These are phyloP conservation scores for Phlyctochytrium arcticum DNA, from an alignment of 192 early-diverging fungal species.

Conservation along the genomic window DNA sequence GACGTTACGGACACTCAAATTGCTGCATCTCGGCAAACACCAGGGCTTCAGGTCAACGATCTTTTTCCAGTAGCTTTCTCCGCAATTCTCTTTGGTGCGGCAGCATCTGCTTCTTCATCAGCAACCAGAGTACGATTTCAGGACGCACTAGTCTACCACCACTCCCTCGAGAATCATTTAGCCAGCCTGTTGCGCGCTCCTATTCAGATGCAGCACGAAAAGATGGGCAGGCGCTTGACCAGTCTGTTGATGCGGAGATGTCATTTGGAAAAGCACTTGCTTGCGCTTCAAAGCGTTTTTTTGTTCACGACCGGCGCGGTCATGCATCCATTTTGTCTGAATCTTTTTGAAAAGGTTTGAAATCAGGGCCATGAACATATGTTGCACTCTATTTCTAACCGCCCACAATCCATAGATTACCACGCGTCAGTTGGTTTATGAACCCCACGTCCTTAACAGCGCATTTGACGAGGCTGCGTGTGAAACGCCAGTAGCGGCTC, in stretches of 20 bases:
- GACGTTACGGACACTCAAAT: not conserved
- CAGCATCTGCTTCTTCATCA: not conserved
- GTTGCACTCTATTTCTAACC: not conserved
- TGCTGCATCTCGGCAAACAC: not conserved
- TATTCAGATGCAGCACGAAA: no score
- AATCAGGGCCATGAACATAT: no score
- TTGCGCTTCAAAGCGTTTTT: conserved; percentile 11
- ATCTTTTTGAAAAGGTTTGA: conserved; percentile 9
- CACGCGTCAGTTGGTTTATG: not conserved
- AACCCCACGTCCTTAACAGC: conserved; percentile 6
- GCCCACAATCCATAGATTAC: no score
- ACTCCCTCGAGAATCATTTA: no score
- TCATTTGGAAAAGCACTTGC: conserved; percentile 3
- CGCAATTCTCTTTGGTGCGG: not conserved
- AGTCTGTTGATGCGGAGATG: conserved; percentile 1
- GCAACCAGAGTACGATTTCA: no score
- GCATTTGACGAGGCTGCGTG: conserved; percentile 5
- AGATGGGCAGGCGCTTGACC: conserved; percentile 4
- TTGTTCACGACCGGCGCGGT: conserved; percentile 17
- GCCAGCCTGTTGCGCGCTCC: no score
- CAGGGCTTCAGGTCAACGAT: not conserved
- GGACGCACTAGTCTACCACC: no score
- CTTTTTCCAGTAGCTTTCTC: not conserved
- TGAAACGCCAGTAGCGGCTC: not conserved
- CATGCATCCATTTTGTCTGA: conserved; percentile 21